Evolutionary conservation across 108 stramenopile genomes (phyloP).

Genomic region (Cyclotella distinguenda): DNA sequence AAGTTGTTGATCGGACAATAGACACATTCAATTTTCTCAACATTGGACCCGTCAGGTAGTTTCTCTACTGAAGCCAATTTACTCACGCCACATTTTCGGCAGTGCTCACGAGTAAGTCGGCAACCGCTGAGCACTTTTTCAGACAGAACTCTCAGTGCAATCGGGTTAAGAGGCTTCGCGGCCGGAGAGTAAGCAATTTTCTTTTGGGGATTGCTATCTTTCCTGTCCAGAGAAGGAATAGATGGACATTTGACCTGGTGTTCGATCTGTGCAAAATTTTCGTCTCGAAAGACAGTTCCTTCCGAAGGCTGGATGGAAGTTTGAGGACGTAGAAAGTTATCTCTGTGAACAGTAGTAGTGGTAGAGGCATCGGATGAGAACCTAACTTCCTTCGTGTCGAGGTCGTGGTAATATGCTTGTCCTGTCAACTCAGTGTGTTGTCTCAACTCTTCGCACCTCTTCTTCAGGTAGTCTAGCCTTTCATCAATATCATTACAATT

Average conservation of each 20-base stretch:
- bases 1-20: conserved; percentile 37
- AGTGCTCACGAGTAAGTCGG: conserved; percentile 27
- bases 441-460: neutral
- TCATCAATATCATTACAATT: conserved; percentile 11
- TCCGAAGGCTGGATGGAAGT: neutral
- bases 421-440: neutral
- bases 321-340: neutral
- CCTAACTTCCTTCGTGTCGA: neutral
- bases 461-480: conserved; percentile 6
- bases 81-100: conserved; percentile 11
- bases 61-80: neutral
- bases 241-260: neutral
- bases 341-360: neutral
- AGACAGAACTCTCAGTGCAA: conserved; percentile 26
- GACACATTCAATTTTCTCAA: conserved; percentile 19
- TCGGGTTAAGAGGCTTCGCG: conserved; percentile 1
- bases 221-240: neutral
- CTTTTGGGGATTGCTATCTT: neutral
- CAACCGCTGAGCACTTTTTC: conserved; percentile 30
- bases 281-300: no score
- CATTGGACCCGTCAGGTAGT: neutral
- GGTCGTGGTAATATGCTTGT: neutral
- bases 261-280: neutral
- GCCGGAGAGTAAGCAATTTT: neutral
- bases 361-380: neutral